A percentile compares a stretch with the other conserved stretches of the same genome.
These are phyloP conservation scores for Medicago truncatula DNA, from an alignment of 306 rosid species.

Conservation along the genomic window DNA sequence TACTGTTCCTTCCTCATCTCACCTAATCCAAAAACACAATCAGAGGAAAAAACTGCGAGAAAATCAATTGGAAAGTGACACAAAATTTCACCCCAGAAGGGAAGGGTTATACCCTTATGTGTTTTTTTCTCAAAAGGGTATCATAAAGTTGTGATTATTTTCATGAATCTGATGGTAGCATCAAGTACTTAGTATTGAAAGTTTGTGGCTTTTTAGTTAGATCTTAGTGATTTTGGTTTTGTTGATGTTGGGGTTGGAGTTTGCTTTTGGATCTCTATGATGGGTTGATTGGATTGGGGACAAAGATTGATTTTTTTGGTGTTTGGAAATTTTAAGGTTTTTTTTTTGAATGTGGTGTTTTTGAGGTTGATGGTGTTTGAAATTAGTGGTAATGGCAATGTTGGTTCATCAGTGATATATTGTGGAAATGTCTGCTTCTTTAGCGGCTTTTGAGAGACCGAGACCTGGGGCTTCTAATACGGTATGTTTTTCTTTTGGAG, in stretches of 20 bases:
- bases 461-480: slow-evolving; percentile 76
- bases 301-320: slow-evolving; percentile 32
- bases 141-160: slow-evolving; percentile 36
- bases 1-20: slow-evolving; percentile 50
- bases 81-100: slow-evolving; percentile 24
- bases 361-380: slow-evolving; percentile 39
- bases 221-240: slow-evolving; percentile 50
- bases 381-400: slow-evolving; percentile 51
- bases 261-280: slow-evolving; percentile 54
- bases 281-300: slow-evolving; percentile 44
- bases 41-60: slow-evolving; percentile 37
- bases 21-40: slow-evolving; percentile 61
- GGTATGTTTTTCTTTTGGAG: slow-evolving; percentile 58
- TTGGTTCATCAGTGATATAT: slow-evolving; percentile 41
- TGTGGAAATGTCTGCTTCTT: slow-evolving; percentile 83
- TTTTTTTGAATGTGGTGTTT: neutral
- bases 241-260: slow-evolving; percentile 35
- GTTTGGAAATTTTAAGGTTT: slow-evolving; percentile 45
- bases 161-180: slow-evolving; percentile 31
- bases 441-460: slow-evolving; percentile 89
- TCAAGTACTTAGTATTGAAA: slow-evolving; percentile 19
- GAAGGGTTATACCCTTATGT: slow-evolving; percentile 14
- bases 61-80: slow-evolving; percentile 34
- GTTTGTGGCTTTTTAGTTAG: slow-evolving; percentile 45
- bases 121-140: slow-evolving; percentile 27